Evolutionary conservation across 352 stramenopile species (phyloP).

Genomic region (Peronospora farinosa): DNA sequence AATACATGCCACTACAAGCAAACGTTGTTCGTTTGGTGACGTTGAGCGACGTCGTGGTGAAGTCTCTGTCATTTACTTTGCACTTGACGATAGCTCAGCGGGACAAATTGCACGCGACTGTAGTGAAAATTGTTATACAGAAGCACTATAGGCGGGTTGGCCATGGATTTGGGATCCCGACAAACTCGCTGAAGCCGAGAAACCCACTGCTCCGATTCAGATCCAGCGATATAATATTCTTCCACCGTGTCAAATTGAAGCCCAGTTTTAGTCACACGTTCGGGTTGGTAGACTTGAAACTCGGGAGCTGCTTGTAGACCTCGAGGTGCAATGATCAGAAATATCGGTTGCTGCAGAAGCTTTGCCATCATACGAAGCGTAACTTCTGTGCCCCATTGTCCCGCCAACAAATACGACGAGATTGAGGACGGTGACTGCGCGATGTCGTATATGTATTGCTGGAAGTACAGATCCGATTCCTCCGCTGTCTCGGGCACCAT

Average conservation of each 20-base stretch:
- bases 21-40: conserved; percentile 1
- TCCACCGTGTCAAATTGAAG: conserved; percentile 10
- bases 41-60: too few species aligned
- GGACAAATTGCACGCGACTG: conserved; percentile 9
- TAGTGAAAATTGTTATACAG: conserved; percentile 15
- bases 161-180: background rate
- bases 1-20: too few species aligned
- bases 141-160: conserved; percentile 9
- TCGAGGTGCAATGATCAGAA: conserved; percentile 7
- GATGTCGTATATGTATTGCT: conserved; percentile 8
- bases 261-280: conserved; percentile 3
- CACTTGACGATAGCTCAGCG: background rate
- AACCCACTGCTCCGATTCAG: conserved; percentile 5
- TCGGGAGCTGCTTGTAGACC: conserved; percentile 4
- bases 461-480: conserved; percentile 10
- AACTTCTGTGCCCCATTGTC: conserved; percentile 12
- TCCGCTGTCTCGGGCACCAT: conserved; percentile 2
- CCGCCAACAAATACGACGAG: conserved; percentile 1
- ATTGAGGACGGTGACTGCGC: conserved; percentile 4
- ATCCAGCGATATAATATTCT: conserved; percentile 7
- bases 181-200: conserved; percentile 4
- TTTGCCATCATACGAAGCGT: conserved; percentile 22
- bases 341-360: conserved; percentile 13
- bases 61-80: background rate
- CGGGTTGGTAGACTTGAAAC: conserved; percentile 15